Evolutionary conservation across 306 rosid genomes (phyloP).

Genomic region (Cercis canadensis): DNA sequence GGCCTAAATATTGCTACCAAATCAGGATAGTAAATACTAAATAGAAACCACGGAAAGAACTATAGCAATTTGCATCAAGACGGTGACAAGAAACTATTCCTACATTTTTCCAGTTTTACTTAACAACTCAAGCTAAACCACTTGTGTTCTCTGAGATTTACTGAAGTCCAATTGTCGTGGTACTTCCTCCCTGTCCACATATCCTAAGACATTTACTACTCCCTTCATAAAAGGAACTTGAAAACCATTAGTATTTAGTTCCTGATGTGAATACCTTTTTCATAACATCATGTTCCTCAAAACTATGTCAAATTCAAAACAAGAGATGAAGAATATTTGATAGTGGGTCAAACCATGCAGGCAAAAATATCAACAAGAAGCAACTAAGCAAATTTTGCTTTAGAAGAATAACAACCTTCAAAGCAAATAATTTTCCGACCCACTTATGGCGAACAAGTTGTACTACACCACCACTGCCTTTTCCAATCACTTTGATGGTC

Average conservation of each 20-base stretch:
- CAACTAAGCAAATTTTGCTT: slow-evolving; percentile 13
- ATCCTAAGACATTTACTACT: background rate
- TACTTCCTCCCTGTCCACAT: background rate
- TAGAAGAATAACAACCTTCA: slow-evolving; percentile 66
- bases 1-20: too few species aligned
- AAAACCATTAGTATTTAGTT: too few species aligned
- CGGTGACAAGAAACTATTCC: too few species aligned
- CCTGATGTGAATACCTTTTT: too few species aligned
- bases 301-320: slow-evolving; percentile 12
- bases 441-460: slow-evolving; percentile 99
- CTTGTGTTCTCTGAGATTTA: too few species aligned
- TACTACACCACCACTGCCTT: slow-evolving; percentile 97
- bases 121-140: background rate
- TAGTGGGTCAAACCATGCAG: slow-evolving; percentile 36
- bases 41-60: background rate
- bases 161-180: too few species aligned
- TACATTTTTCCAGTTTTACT: too few species aligned
- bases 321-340: slow-evolving; percentile 6
- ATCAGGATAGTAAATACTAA: too few species aligned
- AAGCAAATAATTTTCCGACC: slow-evolving; percentile 87
- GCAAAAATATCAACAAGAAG: slow-evolving; percentile 29
- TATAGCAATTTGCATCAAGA: too few species aligned
- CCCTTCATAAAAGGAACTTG: slow-evolving; percentile 1
- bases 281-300: slow-evolving; percentile 4
- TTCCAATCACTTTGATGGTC: slow-evolving; percentile 90